Conservation (phyloP, 352 stramenopile species). For the Blastocystis sp. region DNA sequence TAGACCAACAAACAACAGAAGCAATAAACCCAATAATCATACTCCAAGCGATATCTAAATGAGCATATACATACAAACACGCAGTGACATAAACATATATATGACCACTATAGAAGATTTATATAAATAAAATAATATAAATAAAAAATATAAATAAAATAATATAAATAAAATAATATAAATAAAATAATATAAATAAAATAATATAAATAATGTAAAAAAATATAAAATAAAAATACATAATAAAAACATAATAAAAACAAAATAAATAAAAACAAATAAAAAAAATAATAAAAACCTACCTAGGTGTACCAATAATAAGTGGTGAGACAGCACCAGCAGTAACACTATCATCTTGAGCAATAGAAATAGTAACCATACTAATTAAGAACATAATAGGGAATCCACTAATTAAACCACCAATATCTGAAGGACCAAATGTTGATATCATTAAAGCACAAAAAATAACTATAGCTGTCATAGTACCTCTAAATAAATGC, state of each 20-base stretch:
- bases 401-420: constrained; percentile 20
- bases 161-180: too few species aligned
- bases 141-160: constrained; percentile 17
- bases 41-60: background rate
- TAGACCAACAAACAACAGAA: constrained; percentile 7
- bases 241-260: too few species aligned
- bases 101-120: constrained; percentile 14
- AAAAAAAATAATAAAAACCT: too few species aligned
- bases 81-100: constrained; percentile 6
- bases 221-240: too few species aligned
- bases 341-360: constrained; percentile 6
- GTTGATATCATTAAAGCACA: constrained; percentile 9
- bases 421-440: constrained; percentile 9
- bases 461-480: constrained; percentile 1
- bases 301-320: too few species aligned
- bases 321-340: constrained; percentile 18
- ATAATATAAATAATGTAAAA: too few species aligned
- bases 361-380: constrained; percentile 26
- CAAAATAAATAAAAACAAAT: too few species aligned
- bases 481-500: background rate
- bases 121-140: background rate
- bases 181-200: too few species aligned
- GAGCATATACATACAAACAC: constrained; percentile 14
- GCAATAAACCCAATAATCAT: background rate
- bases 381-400: constrained; percentile 27